A percentile compares a stretch with the other conserved stretches of the same genome.
These are phyloP conservation scores for Fusarium xylarioides DNA, from an alignment of 2,329 filamentous ascomycete species.

Conservation along the genomic window DNA sequence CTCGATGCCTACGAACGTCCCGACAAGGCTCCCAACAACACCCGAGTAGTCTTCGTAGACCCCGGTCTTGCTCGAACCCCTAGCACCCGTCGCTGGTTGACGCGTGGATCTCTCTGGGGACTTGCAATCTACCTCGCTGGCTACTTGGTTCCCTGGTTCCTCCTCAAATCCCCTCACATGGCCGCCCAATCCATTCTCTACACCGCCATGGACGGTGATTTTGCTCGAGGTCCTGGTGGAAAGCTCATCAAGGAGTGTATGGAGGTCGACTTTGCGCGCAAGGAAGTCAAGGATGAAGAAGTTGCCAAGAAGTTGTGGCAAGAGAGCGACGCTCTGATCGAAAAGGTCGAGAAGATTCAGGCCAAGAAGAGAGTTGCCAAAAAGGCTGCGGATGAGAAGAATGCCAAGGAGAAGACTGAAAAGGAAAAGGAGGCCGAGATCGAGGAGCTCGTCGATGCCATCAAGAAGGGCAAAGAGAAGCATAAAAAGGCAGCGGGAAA, in stretches of 20 bases:
- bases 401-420: slow-evolving; percentile 49
- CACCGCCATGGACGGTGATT: slow-evolving; percentile 82
- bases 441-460: slow-evolving; percentile 53
- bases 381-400: slow-evolving; percentile 50
- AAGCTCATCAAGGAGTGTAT: slow-evolving; percentile 89
- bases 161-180: slow-evolving; percentile 84
- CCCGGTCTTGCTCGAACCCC: slow-evolving; percentile 87
- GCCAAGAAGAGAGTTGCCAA: slow-evolving; percentile 62
- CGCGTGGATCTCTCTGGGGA: slow-evolving; percentile 83
- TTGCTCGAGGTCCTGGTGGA: slow-evolving; percentile 72
- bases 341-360: slow-evolving; percentile 75
- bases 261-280: slow-evolving; percentile 74
- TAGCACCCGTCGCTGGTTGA: slow-evolving; percentile 87
- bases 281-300: slow-evolving; percentile 80
- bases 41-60: slow-evolving; percentile 86
- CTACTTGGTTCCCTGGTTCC: slow-evolving; percentile 85
- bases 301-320: slow-evolving; percentile 90
- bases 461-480: slow-evolving; percentile 54
- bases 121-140: slow-evolving; percentile 78
- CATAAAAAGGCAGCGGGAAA: slow-evolving; percentile 39
- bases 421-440: slow-evolving; percentile 46
- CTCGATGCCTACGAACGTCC: slow-evolving; percentile 84
- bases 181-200: slow-evolving; percentile 88
- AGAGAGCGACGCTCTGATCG: slow-evolving; percentile 84
- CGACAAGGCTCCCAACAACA: slow-evolving; percentile 82